These are phyloP conservation scores for Monosporascus cannonballus DNA, from an alignment of 2,329 filamentous ascomycete genomes.

Conservation along the genomic window DNA sequence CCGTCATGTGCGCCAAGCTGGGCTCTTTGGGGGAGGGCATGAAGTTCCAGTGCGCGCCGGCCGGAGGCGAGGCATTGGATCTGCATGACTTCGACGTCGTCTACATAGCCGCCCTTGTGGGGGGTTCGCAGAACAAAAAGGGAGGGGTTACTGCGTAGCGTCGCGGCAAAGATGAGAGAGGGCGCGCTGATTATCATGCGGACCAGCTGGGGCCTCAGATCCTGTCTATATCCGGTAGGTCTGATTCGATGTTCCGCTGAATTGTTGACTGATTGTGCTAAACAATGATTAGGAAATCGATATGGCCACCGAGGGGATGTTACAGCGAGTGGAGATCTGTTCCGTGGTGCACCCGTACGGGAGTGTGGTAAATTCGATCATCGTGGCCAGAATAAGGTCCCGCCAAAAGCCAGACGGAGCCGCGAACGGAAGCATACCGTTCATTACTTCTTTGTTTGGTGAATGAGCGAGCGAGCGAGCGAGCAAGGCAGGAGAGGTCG, in stretches of 20 bases:
- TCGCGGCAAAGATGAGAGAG: slow-evolving; percentile 32
- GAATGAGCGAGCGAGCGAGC: no score
- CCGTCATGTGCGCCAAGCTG: slow-evolving; percentile 23
- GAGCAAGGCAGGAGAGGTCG: no score
- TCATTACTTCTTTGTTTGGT: no score
- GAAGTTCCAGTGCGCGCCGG: slow-evolving; percentile 32
- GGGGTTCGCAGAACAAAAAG: slow-evolving; percentile 34
- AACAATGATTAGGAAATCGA: slow-evolving; percentile 28
- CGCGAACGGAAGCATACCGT: not conserved
- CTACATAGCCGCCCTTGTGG: slow-evolving; percentile 44
- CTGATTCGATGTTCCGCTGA: not conserved
- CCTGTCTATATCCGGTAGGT: slow-evolving; percentile 41
- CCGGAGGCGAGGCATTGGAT: slow-evolving; percentile 13
- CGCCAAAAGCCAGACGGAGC: not conserved
- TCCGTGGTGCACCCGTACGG: slow-evolving; percentile 41
- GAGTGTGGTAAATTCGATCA: slow-evolving; percentile 43
- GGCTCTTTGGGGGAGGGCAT: slow-evolving; percentile 25
- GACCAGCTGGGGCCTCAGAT: slow-evolving; percentile 37
- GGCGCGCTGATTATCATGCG: slow-evolving; percentile 40
- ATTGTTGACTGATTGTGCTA: not conserved
- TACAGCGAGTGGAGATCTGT: slow-evolving; percentile 31
- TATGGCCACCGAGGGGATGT: slow-evolving; percentile 26
- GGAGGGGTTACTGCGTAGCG: slow-evolving; percentile 28
- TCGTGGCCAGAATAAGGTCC: slow-evolving; percentile 24
- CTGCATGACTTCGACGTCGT: slow-evolving; percentile 37